Conservation (phyloP, 345 rosid species). For the Leavenworthia alabamica region DNA sequence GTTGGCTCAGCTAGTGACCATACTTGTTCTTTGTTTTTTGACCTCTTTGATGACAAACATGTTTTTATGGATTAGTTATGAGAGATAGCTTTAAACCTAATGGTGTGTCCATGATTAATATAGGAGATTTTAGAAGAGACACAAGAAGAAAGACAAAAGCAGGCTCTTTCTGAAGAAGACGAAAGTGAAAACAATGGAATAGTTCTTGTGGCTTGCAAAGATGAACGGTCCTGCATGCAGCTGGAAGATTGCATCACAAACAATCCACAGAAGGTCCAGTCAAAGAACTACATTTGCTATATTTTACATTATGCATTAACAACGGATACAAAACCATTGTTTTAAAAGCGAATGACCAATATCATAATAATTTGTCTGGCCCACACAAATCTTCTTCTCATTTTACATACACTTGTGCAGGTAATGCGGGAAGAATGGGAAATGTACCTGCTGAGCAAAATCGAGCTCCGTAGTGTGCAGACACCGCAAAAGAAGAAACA, state of each 20-base stretch:
- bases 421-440: slow-evolving; percentile 93
- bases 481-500: slow-evolving; percentile 69
- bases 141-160: slow-evolving; percentile 68
- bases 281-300: neutral
- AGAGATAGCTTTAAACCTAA: neutral
- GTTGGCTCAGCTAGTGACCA: neutral
- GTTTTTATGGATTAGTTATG: neutral
- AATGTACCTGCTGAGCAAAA: slow-evolving; percentile 82
- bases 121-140: slow-evolving; percentile 87
- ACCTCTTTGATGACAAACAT: neutral
- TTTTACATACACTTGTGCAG: slow-evolving; percentile 34
- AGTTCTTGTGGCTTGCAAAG: slow-evolving; percentile 88
- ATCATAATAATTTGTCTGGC: neutral
- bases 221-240: slow-evolving; percentile 93
- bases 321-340: neutral
- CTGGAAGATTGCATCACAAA: slow-evolving; percentile 80
- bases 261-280: slow-evolving; percentile 59
- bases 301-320: neutral
- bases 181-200: slow-evolving; percentile 47
- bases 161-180: slow-evolving; percentile 35
- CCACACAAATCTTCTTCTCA: neutral
- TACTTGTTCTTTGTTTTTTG: neutral
- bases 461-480: slow-evolving; percentile 58
- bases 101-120: slow-evolving; percentile 8
- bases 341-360: neutral